phyloP scores from a whole-genome alignment of 305 asterid genomes.

The Fraxinus ornus region DNA sequence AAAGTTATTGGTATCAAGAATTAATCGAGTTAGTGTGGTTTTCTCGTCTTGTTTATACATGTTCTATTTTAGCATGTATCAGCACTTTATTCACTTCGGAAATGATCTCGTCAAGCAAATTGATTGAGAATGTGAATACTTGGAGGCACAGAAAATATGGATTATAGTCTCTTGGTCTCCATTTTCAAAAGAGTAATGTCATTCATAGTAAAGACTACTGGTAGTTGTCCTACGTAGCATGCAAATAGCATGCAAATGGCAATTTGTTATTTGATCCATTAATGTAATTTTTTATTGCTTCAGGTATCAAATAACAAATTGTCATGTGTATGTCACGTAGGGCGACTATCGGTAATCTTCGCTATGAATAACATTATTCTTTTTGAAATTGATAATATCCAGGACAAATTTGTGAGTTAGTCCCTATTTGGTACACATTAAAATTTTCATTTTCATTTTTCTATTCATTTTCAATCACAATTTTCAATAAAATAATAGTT shows the following conservation, averaged over 20 bases:
- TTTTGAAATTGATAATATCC: constrained; percentile 39
- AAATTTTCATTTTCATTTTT: too few species aligned
- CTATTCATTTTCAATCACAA: too few species aligned
- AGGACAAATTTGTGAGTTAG: constrained; percentile 40
- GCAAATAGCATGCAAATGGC: too few species aligned
- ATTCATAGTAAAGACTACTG: too few species aligned
- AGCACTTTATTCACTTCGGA: constrained; percentile 7
- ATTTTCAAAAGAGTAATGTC: constrained; percentile 54
- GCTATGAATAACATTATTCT: too few species aligned
- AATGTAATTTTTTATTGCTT: too few species aligned
- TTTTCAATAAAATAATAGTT: too few species aligned
- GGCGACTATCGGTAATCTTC: not conserved
- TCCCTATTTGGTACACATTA: too few species aligned
- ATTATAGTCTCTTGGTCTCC: constrained; percentile 95
- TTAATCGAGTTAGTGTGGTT: constrained; percentile 64
- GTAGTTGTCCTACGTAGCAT: too few species aligned
- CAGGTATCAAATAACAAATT: not conserved
- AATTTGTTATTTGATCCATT: too few species aligned
- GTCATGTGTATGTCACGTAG: too few species aligned
- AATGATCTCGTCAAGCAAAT: constrained; percentile 59
- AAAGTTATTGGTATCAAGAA: constrained; percentile 77
- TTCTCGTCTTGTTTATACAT: not conserved
- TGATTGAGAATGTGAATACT: constrained; percentile 79
- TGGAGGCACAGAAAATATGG: constrained; percentile 94
- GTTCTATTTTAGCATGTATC: not conserved